Base-by-base conservation (phyloP, 2,329 filamentous ascomycete genomes). In the Xylaria sp. region DNA sequence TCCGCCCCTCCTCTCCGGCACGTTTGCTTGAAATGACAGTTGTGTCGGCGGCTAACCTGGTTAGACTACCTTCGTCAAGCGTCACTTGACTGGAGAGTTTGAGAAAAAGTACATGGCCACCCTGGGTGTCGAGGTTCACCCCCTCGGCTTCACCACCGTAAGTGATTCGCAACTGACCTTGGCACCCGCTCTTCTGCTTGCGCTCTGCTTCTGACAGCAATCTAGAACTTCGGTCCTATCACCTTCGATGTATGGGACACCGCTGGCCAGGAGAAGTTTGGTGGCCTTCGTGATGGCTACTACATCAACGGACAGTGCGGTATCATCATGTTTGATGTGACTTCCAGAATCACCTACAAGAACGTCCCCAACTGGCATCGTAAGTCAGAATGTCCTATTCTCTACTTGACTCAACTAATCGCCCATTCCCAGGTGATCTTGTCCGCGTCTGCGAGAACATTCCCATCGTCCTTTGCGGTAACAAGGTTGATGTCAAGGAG, bases 61-160 rank as follows among this genome's bases (percentile, higher is more conserved):
- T 49, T 80, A 99, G 96, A 99, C 96, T 82, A 99, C 96, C 81
- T 99, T 99, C 84, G 96, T 99, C 88, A 99, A 99, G 92, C 96
- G 96, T 81, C 96, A 99, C 86, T 89, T 98, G 90, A 99, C 96
- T 80, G 96, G 96, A 82, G 96, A 99, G 83, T 99, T 99, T 81
- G 96, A 99, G 87, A 99, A 99, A 92, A 99, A 98, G 88, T 99
- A 99, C 87, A 98, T 99, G 83, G 96, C 96, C 78, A 99, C 96
- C 68, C 93, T 99, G 73, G 96, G 96, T 91, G 96, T 99, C 81
- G 96, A 99, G 84, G 96, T 99, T 74, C 96, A 99, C 88, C 96
- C 96, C 82, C 93, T 99, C 74, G 92, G 90, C 79, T 99, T 99
- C 90, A 93, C 90, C 79, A 98, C 95, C 81, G 94, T 98, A 93